Evolutionary conservation across 2,329 filamentous ascomycete species (phyloP).

Genomic region (Pseudocercospora fuligena): DNA sequence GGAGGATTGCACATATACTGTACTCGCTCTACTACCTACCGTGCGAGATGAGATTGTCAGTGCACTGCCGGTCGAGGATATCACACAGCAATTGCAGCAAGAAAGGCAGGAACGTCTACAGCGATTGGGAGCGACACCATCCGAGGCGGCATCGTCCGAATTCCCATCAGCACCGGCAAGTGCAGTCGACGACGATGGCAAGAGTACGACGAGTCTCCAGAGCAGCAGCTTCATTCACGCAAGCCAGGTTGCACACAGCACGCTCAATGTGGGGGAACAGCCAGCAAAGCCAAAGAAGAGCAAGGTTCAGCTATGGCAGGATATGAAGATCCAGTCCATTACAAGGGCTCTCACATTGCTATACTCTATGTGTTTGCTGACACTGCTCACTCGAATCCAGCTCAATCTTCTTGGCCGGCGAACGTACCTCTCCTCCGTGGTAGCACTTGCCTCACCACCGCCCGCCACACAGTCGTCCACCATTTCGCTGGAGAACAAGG

Average conservation of each 20-base stretch:
- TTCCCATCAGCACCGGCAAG: conserved; percentile 65
- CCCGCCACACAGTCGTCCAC: conserved; percentile 66
- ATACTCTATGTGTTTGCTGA: conserved; percentile 87
- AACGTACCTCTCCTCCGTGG: conserved; percentile 94
- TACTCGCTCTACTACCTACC: conserved; percentile 91
- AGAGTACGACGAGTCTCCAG: conserved; percentile 73
- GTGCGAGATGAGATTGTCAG: conserved; percentile 87
- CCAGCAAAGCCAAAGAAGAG: conserved; percentile 69
- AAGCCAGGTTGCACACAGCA: conserved; percentile 68
- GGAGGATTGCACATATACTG: conserved; percentile 97
- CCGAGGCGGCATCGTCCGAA: conserved; percentile 63
- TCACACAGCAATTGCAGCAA: conserved; percentile 91
- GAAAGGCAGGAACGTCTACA: conserved; percentile 76
- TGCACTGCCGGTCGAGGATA: conserved; percentile 86
- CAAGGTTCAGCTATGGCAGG: conserved; percentile 95
- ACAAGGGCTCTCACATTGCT: conserved; percentile 89
- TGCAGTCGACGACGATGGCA: conserved; percentile 79
- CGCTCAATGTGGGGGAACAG: conserved; percentile 22
- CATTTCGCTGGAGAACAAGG: conserved; percentile 90
- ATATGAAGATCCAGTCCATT: conserved; percentile 93
- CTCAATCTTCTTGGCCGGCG: conserved; percentile 94
- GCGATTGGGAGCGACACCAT: conserved; percentile 47
- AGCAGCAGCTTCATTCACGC: conserved; percentile 84
- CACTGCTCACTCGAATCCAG: conserved; percentile 91
- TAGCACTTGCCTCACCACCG: conserved; percentile 79